A percentile compares a stretch with the other conserved stretches of the same genome.
Evolutionary conservation across 1,284 basidiomycete species (phyloP).

Genomic region (Takashimella tepidaria): DNA sequence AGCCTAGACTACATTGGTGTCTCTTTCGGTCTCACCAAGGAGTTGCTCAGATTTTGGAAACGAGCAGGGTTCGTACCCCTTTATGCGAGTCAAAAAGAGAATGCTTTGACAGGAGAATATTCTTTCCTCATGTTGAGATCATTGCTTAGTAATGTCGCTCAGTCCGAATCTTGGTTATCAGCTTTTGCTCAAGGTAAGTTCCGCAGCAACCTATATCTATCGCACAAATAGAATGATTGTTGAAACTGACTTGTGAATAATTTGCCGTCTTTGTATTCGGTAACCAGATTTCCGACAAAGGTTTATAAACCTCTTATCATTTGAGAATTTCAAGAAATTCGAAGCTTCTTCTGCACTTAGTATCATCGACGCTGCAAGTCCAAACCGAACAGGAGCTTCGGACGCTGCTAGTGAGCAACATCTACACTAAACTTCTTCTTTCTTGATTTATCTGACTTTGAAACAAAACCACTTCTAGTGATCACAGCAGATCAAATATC

Average conservation of each 20-base stretch:
- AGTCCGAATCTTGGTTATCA: slow-evolving; percentile 67
- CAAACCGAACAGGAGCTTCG: slow-evolving; percentile 49
- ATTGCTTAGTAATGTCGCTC: slow-evolving; percentile 55
- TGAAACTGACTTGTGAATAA: too few relatives aligned
- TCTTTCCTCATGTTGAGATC: slow-evolving; percentile 90
- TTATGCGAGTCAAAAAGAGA: slow-evolving; percentile 88
- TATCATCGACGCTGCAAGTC: slow-evolving; percentile 73
- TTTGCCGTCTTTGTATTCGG: neutral
- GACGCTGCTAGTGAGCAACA: slow-evolving; percentile 11
- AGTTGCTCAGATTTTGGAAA: slow-evolving; percentile 95
- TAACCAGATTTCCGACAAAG: slow-evolving; percentile 79
- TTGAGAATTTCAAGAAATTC: slow-evolving; percentile 84
- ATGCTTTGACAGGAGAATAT: slow-evolving; percentile 94
- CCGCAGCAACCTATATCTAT: neutral
- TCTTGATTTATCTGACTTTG: too few relatives aligned
- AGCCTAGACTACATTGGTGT: slow-evolving; percentile 92
- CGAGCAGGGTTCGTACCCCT: slow-evolving; percentile 83
- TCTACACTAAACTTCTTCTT: too few relatives aligned
- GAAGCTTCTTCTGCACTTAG: slow-evolving; percentile 79
- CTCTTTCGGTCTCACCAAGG: slow-evolving; percentile 88
- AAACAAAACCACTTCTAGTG: too few relatives aligned
- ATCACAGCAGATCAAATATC: slow-evolving; percentile 68
- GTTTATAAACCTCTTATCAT: slow-evolving; percentile 84
- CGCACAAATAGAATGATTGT: neutral
- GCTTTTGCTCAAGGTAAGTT: slow-evolving; percentile 80